Percentiles rank a stretch among this genome's conserved stretches.
These are phyloP conservation scores for Podospora tetraspora DNA, from an alignment of 495 filamentous ascomycete species.

Conservation along the genomic window DNA sequence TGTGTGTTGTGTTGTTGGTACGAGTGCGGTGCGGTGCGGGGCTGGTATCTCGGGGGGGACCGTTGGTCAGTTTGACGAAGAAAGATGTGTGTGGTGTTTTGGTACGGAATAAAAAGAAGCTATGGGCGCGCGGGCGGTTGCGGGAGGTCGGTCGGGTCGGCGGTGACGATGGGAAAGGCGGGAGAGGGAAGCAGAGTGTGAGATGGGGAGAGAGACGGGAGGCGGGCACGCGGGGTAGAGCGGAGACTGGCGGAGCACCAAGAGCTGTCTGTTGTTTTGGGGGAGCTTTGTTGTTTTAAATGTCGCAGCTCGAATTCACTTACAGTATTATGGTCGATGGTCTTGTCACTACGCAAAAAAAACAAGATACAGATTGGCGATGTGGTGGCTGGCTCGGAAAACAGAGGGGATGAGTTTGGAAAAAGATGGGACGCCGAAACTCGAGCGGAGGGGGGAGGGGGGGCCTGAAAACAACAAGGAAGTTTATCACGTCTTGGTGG, in stretches of 20 bases:
- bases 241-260: constrained; percentile 12
- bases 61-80: neutral
- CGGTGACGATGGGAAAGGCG: neutral
- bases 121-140: neutral
- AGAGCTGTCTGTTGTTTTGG: neutral
- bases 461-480: constrained; percentile 26
- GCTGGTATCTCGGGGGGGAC: neutral
- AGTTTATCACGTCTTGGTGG: constrained; percentile 16
- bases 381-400: constrained; percentile 4
- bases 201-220: neutral
- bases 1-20: neutral
- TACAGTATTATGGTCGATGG: neutral
- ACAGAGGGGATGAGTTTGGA: constrained; percentile 1
- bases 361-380: constrained; percentile 3
- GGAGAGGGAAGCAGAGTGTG: constrained; percentile 5
- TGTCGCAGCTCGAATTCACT: neutral
- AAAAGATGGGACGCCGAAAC: constrained; percentile 21
- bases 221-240: constrained; percentile 15
- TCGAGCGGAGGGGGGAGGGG: constrained; percentile 23
- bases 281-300: neutral
- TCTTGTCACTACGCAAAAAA: neutral
- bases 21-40: neutral
- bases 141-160: neutral
- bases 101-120: neutral
- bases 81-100: neutral